Conservation (phyloP, 208 protist genomes). For the Wallacemonas sp. region DNA sequence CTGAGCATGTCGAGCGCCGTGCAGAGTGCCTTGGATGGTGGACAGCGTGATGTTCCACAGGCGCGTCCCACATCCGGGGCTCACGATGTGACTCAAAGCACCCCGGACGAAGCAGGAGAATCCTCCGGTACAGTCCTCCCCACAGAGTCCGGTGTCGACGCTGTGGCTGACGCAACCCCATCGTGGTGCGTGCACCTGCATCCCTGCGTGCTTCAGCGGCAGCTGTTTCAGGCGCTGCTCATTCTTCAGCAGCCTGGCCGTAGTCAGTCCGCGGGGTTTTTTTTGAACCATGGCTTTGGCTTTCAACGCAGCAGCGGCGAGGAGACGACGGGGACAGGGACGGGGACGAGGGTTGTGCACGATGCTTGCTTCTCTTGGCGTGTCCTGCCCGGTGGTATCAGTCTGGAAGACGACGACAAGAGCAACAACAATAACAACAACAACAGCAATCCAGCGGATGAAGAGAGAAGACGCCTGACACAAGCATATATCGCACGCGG, state of each 20-base stretch:
- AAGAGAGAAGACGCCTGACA: no score
- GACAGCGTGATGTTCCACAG: neutral
- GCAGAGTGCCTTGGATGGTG: neutral
- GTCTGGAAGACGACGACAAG: no score
- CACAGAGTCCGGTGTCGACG: no score
- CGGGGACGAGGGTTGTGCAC: no score
- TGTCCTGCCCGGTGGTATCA: conserved; percentile 29
- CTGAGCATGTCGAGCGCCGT: neutral
- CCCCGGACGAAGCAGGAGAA: no score
- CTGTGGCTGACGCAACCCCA: neutral
- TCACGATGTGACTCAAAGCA: no score
- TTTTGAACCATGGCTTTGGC: neutral
- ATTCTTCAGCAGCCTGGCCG: conserved; percentile 33
- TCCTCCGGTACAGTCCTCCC: no score
- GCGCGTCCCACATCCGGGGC: no score
- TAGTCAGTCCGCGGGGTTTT: conserved; percentile 39
- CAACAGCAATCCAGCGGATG: no score
- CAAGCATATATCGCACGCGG: no score
- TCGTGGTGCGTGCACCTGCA: neutral
- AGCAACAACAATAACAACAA: no score
- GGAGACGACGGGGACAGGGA: conserved; percentile 7
- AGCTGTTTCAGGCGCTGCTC: conserved; percentile 33
- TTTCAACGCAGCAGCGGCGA: neutral
- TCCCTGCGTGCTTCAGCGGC: conserved; percentile 18
- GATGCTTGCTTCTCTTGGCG: conserved; percentile 8